Percentiles rank a stretch among this genome's conserved stretches.
These are phyloP conservation scores for Hydrangea macrophylla DNA, from an alignment of 148 eudicot genomes.

Conservation along the genomic window DNA sequence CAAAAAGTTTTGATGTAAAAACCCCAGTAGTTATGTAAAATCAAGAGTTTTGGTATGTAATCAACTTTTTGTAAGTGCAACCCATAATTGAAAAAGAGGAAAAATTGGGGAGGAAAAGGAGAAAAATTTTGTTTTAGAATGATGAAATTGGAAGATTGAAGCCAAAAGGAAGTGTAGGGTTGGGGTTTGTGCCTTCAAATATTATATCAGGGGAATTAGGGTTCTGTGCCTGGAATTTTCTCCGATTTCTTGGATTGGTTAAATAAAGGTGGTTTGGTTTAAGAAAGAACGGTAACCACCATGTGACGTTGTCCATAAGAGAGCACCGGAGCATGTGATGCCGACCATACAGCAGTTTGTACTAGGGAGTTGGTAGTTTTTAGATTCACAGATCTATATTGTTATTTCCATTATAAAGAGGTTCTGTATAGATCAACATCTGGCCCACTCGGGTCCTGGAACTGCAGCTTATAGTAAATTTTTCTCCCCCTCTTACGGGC, in stretches of 20 bases:
- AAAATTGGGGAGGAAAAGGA: too few relatives aligned
- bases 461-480: too few relatives aligned
- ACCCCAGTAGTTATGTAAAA: slow-evolving; percentile 3
- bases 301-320: too few relatives aligned
- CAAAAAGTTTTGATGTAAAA: slow-evolving; percentile 8
- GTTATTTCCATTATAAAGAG: background rate
- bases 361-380: background rate
- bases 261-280: slow-evolving; percentile 4
- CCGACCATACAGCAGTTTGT: too few relatives aligned
- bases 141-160: slow-evolving; percentile 1
- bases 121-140: slow-evolving; percentile 10
- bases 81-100: slow-evolving; percentile 8
- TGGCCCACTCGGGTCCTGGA: too few relatives aligned
- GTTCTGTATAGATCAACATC: background rate
- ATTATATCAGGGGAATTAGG: too few relatives aligned
- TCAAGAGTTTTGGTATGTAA: slow-evolving; percentile 11
- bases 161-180: background rate
- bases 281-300: background rate
- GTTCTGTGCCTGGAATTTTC: too few relatives aligned
- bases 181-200: too few relatives aligned
- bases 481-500: too few relatives aligned
- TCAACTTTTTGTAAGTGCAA: slow-evolving; percentile 13
- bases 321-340: too few relatives aligned
- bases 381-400: background rate
- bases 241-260: background rate